These are phyloP conservation scores for Candida pseudocylindracea DNA, from an alignment of 1,139 yeast genomes.

Conservation along the genomic window DNA sequence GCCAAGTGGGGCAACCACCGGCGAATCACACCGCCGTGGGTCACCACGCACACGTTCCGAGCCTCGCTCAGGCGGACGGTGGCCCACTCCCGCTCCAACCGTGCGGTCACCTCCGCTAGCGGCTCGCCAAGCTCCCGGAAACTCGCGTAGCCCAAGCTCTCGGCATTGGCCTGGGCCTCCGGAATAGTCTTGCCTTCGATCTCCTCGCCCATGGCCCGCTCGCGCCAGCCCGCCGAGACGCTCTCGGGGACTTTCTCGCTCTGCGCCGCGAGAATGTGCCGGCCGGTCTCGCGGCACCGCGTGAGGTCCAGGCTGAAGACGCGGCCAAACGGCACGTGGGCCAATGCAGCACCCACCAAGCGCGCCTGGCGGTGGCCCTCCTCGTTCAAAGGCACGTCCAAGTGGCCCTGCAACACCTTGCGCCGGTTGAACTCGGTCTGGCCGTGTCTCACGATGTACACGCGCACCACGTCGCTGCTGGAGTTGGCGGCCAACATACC, in stretches of 20 bases:
- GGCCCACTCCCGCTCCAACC: conserved; percentile 11
- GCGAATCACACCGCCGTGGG: conserved; percentile 78
- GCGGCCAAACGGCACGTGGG: conserved; percentile 20
- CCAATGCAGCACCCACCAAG: conserved; percentile 20
- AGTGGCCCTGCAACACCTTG: conserved; percentile 58
- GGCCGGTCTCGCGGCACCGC: conserved; percentile 35
- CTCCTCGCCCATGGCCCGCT: conserved; percentile 49
- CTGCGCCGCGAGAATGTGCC: conserved; percentile 13
- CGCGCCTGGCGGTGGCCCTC: conserved; percentile 35
- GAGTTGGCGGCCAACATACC: conserved; percentile 8
- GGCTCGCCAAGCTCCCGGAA: conserved; percentile 19
- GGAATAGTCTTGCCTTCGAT: conserved; percentile 51
- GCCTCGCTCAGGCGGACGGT: conserved; percentile 13
- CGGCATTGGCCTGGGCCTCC: conserved; percentile 28
- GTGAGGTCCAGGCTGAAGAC: conserved; percentile 36
- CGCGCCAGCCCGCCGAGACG: conserved; percentile 25
- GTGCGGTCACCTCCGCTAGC: conserved; percentile 13
- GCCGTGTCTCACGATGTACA: conserved; percentile 58
- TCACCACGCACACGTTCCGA: conserved; percentile 36
- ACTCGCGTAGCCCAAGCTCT: no score
- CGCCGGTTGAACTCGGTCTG: conserved; percentile 51
- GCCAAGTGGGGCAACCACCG: conserved; percentile 27
- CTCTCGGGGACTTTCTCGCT: conserved; percentile 1
- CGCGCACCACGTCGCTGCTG: conserved; percentile 18
- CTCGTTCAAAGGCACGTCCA: conserved; percentile 33